Base-by-base conservation (phyloP, 257 asterid species). In the Solanum rostratum region DNA sequence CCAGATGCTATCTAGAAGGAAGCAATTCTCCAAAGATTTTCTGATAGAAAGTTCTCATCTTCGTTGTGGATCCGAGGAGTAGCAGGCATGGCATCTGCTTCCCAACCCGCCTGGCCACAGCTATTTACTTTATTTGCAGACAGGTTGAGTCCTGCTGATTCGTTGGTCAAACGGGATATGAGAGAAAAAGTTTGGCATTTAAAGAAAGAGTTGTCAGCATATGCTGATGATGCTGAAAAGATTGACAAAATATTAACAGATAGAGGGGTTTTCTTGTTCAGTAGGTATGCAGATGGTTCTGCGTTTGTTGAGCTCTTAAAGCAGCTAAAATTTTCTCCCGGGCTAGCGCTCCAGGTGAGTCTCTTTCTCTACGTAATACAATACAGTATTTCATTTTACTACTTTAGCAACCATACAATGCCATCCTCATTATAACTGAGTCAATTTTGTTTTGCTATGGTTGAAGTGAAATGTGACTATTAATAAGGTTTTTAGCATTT, bases 341-440 rank as follows among this genome's bases (percentile, higher is more conserved):
- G 53, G 52, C 65, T 93, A 83, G 95, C 94, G 73, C 49, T 93
- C 84, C 91, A 93, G 99, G 99, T 96, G 79, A 39, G 20, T 70
- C 16, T 10, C 29, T 70, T 39, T 70, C 30, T 70, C 2, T 70
- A 39, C 12, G 30, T 12, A 70, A 10, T 22, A 60, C 11, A 60
- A 10, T 22, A 60, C 22, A 22, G 16, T 10, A 46, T 10, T 46
- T 59, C 27, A 22, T 60, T 9, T 60, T 7, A 22, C 8, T 60
- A 60, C 27, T 10, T 57, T n/a, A 53, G 29, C 65, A n/a, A n/a
- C 37, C 24, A 20, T 70, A 19, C 24, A 4, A 19, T 37, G 37
- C 1, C 78, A 37, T 10, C 29, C 18, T 69, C 18, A 10, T 37
- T 37, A 19, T 68, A 37, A 37, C 50, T 37, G 78, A 68, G 19